phyloP scores from a whole-genome alignment of 2,329 filamentous ascomycete species.

The Calonectria ilicicola region DNA sequence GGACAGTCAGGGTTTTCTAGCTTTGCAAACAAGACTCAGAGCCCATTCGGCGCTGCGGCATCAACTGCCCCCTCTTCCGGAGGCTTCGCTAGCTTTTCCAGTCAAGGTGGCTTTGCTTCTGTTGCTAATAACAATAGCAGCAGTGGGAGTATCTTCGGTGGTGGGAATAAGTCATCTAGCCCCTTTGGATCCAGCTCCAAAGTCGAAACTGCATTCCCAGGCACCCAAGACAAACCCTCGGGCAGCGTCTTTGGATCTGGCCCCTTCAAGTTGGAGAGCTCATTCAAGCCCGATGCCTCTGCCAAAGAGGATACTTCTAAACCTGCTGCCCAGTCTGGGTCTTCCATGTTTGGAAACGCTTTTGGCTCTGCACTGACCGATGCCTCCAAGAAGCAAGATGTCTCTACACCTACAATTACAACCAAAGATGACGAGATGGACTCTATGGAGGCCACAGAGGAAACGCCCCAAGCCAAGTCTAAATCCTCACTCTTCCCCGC shows the following conservation, averaged over 20 bases:
- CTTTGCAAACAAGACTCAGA: conserved; percentile 49
- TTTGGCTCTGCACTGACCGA: conserved; percentile 71
- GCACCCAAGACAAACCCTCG: conserved; percentile 44
- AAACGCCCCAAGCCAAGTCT: conserved; percentile 53
- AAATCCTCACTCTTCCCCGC: conserved; percentile 46
- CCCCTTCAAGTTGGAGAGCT: conserved; percentile 75
- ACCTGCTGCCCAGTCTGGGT: conserved; percentile 53
- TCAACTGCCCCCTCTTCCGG: conserved; percentile 51
- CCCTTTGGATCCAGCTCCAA: conserved; percentile 44
- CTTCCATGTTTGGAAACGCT: conserved; percentile 69
- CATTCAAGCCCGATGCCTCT: conserved; percentile 74
- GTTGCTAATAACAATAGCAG: conserved; percentile 52
- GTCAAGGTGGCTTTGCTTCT: conserved; percentile 66
- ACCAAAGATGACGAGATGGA: conserved; percentile 68
- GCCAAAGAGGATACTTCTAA: conserved; percentile 70
- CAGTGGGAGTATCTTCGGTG: conserved; percentile 52
- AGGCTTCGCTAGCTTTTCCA: conserved; percentile 67
- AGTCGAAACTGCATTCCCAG: conserved; percentile 41
- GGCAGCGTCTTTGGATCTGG: conserved; percentile 59
- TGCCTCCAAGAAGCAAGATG: conserved; percentile 51
- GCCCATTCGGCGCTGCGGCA: conserved; percentile 53
- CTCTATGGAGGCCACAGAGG: conserved; percentile 46
- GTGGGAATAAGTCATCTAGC: conserved; percentile 48
- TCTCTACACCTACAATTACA: conserved; percentile 45
- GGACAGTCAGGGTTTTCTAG: conserved; percentile 65